Percentiles rank a stretch among this genome's conserved stretches.
phyloP scores from a whole-genome alignment of 805 yeast species.

The Soucietia sequanensis region DNA sequence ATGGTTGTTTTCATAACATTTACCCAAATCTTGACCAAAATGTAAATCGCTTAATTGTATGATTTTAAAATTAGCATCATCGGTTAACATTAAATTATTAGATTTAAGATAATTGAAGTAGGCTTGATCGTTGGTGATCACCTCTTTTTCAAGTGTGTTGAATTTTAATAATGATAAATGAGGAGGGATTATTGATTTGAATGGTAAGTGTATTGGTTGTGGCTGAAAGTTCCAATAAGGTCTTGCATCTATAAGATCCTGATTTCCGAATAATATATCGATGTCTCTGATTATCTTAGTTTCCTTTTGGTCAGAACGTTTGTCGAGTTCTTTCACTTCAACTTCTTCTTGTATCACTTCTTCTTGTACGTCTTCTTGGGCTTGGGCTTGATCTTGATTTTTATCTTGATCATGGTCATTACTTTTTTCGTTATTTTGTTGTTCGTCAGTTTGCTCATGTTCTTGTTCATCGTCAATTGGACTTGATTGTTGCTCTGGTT shows the following conservation, averaged over 20 bases:
- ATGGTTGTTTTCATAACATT: slow-evolving; percentile 13
- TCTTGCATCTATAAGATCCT: slow-evolving; percentile 29
- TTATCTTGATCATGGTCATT: too few species aligned
- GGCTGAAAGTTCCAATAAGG: slow-evolving; percentile 19
- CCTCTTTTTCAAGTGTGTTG: slow-evolving; percentile 11
- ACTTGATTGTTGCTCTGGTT: too few species aligned
- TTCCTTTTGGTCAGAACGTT: too few species aligned
- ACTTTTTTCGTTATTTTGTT: too few species aligned
- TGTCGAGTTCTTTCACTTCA: too few species aligned
- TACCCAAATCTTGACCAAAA: slow-evolving; percentile 30
- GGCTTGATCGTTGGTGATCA: slow-evolving; percentile 9
- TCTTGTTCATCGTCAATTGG: too few species aligned
- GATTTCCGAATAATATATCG: slow-evolving; percentile 28
- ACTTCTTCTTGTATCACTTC: too few species aligned
- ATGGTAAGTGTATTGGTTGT: slow-evolving; percentile 13
- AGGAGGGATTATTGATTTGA: slow-evolving; percentile 11
- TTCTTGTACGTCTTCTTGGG: too few species aligned
- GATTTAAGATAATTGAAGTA: slow-evolving; percentile 14
- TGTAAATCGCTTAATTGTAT: slow-evolving; percentile 41
- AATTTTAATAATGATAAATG: slow-evolving; percentile 21
- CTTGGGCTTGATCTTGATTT: neutral
- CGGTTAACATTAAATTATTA: slow-evolving; percentile 13
- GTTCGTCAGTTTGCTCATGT: too few species aligned
- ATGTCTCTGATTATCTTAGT: slow-evolving; percentile 25
- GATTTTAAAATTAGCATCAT: slow-evolving; percentile 25